Conservation (phyloP, 345 rosid genomes). For the Passiflora organensis region DNA sequence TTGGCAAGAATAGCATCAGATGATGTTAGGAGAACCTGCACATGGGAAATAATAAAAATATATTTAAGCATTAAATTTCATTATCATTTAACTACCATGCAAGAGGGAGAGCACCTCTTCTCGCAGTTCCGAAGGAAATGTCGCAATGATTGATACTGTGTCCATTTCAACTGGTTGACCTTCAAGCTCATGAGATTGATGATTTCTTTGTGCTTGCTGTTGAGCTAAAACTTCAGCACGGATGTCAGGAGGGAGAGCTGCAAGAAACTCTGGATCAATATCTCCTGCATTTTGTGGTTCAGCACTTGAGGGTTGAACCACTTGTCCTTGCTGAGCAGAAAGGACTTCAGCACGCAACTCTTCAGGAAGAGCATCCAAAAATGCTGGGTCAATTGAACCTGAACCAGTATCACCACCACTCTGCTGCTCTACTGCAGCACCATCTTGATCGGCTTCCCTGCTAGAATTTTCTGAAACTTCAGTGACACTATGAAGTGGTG, state of each 20-base stretch:
- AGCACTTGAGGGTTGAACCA: constrained; percentile 59
- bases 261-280: constrained; percentile 96
- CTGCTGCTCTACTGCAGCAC: constrained; percentile 57
- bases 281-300: constrained; percentile 72
- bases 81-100: not conserved
- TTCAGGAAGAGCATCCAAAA: constrained; percentile 95
- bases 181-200: constrained; percentile 94
- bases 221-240: constrained; percentile 92
- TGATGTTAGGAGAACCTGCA: constrained; percentile 87
- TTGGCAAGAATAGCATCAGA: constrained; percentile 95
- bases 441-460: constrained; percentile 80
- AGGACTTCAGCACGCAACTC: constrained; percentile 97
- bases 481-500: constrained; percentile 78
- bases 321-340: constrained; percentile 85
- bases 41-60: constrained; percentile 2
- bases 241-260: constrained; percentile 96
- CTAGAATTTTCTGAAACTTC: constrained; percentile 91
- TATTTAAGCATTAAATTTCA: not conserved
- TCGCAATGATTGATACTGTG: constrained; percentile 93
- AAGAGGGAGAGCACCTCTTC: constrained; percentile 93
- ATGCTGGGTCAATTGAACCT: constrained; percentile 90
- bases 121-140: constrained; percentile 91
- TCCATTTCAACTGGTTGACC: constrained; percentile 99
- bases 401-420: constrained; percentile 53
- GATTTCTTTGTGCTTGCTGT: constrained; percentile 88